Base-by-base conservation (phyloP, 1,139 yeast genomes). In the Geotrichum cucujoidarum region DNA sequence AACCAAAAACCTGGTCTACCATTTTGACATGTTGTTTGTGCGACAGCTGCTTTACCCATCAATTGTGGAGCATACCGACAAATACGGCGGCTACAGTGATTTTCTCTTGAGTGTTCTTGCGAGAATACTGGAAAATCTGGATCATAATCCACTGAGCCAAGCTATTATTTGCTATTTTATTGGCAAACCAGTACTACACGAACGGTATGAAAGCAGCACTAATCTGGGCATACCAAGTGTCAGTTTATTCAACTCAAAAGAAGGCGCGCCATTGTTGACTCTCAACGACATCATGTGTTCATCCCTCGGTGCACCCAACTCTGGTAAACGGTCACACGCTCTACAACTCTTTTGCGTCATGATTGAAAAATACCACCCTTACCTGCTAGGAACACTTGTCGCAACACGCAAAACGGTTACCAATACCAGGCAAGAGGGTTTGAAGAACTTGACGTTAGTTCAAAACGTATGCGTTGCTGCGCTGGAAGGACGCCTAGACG, bases 31-130 rank as follows among this genome's bases (percentile, higher is more conserved):
- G 8, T 42, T 62, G 5, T 65, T 65, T 49, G 53, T 64, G 30
- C 55, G 57, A 5, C 67, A 62, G 50, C 41, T 62, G 34, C 51
- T 65, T 4, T 55, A 60, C 30, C 66, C 67, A 1, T 56, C 63
- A 6, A 47, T 63, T 13, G 54, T 54, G 2, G 61, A 57, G 42
- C 54, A 55, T 37, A 50, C 59, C 2, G 62, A 61, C 18, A 32
- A 47, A 14, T 43, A 50, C 3, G 56, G 56, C 7, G 58, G 52
- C 8, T 56, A 54, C 36, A 51, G 57, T 2, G 37, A 36, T 31
- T 33, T 37, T n/a, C 24, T 47, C 3, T 48, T 52, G 16, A 51
- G 54, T 10, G 34, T 52, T 21, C 43, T 53, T 43, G 53, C 53
- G 39, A 48, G 50, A 20, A 58, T 63, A 18, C 53, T 64, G 31